These are phyloP conservation scores for Talaromyces rugulosus DNA, from an alignment of 2,329 filamentous ascomycete species.

Conservation along the genomic window DNA sequence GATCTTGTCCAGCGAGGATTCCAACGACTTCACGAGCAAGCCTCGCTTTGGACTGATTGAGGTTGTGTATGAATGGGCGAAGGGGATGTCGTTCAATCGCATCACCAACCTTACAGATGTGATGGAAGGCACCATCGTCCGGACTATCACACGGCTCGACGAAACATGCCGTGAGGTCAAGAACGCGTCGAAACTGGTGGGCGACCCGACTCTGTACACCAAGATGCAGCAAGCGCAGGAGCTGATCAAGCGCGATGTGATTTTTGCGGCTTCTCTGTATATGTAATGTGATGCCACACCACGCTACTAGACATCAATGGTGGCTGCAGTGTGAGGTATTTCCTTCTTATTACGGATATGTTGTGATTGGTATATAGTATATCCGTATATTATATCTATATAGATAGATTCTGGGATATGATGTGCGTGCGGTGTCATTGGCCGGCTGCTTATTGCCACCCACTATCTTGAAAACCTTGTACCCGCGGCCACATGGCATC, in stretches of 20 bases:
- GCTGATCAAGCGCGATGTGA: conserved; percentile 94
- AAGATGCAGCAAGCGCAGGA: conserved; percentile 99
- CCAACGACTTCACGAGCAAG: conserved; percentile 82
- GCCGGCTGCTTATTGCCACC: conserved; percentile 1
- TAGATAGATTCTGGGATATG: not conserved
- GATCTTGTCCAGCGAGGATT: conserved; percentile 82
- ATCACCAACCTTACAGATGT: conserved; percentile 96
- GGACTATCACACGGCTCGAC: conserved; percentile 88
- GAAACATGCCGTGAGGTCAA: conserved; percentile 97
- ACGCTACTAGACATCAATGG: not conserved
- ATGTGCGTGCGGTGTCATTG: not conserved
- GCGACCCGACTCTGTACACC: conserved; percentile 84
- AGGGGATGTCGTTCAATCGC: conserved; percentile 96
- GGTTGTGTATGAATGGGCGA: conserved; percentile 97
- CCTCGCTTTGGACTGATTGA: conserved; percentile 92
- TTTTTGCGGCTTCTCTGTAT: conserved; percentile 81
- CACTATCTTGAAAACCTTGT: not conserved
- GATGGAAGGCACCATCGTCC: conserved; percentile 92
- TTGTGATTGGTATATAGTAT: not conserved
- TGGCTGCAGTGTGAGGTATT: not conserved
- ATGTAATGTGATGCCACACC: conserved; percentile 53
- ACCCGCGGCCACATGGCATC: not conserved
- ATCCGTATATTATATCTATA: not conserved
- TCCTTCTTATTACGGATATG: not conserved
- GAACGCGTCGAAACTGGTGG: conserved; percentile 91